Evolutionary conservation across 805 yeast species (phyloP).

Genomic region (Helenozyma baotianmanensis): DNA sequence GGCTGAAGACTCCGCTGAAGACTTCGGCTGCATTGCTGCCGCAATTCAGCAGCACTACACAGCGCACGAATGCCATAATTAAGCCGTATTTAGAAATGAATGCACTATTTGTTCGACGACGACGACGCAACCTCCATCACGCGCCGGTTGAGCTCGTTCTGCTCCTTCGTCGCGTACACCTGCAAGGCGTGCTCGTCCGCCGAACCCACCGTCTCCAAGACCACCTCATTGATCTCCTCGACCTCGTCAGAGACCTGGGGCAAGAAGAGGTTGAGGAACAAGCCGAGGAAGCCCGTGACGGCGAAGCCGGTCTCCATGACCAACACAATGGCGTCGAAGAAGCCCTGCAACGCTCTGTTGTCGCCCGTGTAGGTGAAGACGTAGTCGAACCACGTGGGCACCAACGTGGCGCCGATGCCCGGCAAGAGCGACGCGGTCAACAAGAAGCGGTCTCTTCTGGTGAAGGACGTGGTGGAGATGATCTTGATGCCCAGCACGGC

Average conservation of each 20-base stretch:
- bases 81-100: too few species aligned
- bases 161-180: constrained; percentile 13
- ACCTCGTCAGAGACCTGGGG: constrained; percentile 16
- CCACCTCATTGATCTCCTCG: constrained; percentile 16
- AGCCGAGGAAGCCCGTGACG: constrained; percentile 15
- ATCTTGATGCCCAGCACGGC: constrained; percentile 18
- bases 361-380: constrained; percentile 14
- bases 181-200: constrained; percentile 15
- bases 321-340: constrained; percentile 15
- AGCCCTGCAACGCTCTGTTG: constrained; percentile 13
- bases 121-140: too few species aligned
- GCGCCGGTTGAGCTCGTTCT: constrained; percentile 4
- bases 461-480: constrained; percentile 17
- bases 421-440: constrained; percentile 16
- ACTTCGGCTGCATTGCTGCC: too few species aligned
- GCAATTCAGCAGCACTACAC: too few species aligned
- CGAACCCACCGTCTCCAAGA: constrained; percentile 16
- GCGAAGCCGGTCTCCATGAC: constrained; percentile 18
- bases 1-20: too few species aligned
- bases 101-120: too few species aligned
- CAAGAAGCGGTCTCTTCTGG: constrained; percentile 17
- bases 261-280: constrained; percentile 15
- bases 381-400: constrained; percentile 14
- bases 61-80: too few species aligned
- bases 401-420: constrained; percentile 14